Evolutionary conservation across 2,329 filamentous ascomycete genomes (phyloP).

Genomic region (Orbilia quercus): DNA sequence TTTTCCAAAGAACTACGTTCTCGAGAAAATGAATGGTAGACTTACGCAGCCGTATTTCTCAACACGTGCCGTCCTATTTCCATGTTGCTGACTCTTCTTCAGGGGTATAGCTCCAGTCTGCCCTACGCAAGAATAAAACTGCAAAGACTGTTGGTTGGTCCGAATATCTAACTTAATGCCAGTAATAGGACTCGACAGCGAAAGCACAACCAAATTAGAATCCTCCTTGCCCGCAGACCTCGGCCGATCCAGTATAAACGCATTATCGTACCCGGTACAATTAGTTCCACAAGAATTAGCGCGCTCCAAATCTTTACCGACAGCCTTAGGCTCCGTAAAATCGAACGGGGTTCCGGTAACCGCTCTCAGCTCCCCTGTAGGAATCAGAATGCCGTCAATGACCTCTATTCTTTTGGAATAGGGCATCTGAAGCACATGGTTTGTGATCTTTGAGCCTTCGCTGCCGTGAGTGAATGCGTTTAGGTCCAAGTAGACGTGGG

Average conservation of each 20-base stretch:
- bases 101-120: slow-evolving; percentile 68
- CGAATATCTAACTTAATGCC: slow-evolving; percentile 85
- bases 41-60: slow-evolving; percentile 59
- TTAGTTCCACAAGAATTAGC: slow-evolving; percentile 75
- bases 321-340: slow-evolving; percentile 80
- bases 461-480: slow-evolving; percentile 80
- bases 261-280: slow-evolving; percentile 84
- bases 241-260: slow-evolving; percentile 65
- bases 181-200: slow-evolving; percentile 77
- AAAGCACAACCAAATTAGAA: slow-evolving; percentile 62
- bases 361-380: slow-evolving; percentile 78
- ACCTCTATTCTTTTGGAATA: slow-evolving; percentile 77
- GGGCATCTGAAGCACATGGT: slow-evolving; percentile 79
- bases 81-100: slow-evolving; percentile 69
- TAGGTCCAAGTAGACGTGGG: slow-evolving; percentile 83
- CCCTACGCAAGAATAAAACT: slow-evolving; percentile 80
- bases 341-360: slow-evolving; percentile 79
- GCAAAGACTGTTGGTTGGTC: slow-evolving; percentile 86
- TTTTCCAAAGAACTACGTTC: slow-evolving; percentile 62
- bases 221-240: slow-evolving; percentile 60
- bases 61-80: slow-evolving; percentile 63
- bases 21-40: slow-evolving; percentile 47
- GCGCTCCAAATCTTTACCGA: slow-evolving; percentile 76
- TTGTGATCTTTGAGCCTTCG: slow-evolving; percentile 68
- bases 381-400: slow-evolving; percentile 77